Evolutionary conservation across 2,329 filamentous ascomycete genomes (phyloP), one percentile per base, ranked within the genome.

Genomic region (Dothistroma septosporum): DNA sequence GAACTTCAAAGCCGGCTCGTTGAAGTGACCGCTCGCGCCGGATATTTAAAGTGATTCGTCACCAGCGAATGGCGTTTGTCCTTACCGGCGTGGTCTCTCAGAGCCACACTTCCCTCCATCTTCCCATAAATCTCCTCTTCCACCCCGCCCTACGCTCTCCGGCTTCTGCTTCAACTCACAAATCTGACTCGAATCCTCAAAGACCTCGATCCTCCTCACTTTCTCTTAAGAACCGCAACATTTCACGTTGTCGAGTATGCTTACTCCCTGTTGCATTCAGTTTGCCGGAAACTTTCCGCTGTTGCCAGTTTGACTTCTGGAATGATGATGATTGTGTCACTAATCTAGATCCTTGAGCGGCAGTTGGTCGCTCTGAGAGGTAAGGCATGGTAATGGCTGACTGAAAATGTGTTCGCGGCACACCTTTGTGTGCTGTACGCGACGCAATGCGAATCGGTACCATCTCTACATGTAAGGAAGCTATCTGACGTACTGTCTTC

Each of bases 211-310:
- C 19, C 33, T 55, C 24, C 52, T 48, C 52, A 59, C 57, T 28
- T 50, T 55, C 28, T 59, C 52, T 19, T 52, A 59, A 19, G 22
- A 59, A 55, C 57, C 57, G 55, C 28, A 49, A n/a, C 8, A 52
- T 55, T 28, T 48, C 24, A 19, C 54, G 31, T 31, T 41, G 21
- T 4, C 24, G 10, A 4, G 33, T n/a, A 9, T n/a, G 12, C 9
- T 28, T 21, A 32, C 41, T 52, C 16, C n/a, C n/a, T 24, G 37
- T 49, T 2, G 33, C 21, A 7, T 37, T 44, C 5, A 54, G 37
- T 37, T 49, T 44, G 22, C 57, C 57, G n/a, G 49, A 52, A 3
- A 59, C 57, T 33, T 54, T 54, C n/a, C 24, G 52, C 57, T 28
- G 55, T 52, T 11, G 24, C 50, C 12, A 47, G 35, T 2, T 31